Evolutionary conservation across 2,329 filamentous ascomycete species (phyloP).

Genomic region (Aspergillus novoparasiticus): DNA sequence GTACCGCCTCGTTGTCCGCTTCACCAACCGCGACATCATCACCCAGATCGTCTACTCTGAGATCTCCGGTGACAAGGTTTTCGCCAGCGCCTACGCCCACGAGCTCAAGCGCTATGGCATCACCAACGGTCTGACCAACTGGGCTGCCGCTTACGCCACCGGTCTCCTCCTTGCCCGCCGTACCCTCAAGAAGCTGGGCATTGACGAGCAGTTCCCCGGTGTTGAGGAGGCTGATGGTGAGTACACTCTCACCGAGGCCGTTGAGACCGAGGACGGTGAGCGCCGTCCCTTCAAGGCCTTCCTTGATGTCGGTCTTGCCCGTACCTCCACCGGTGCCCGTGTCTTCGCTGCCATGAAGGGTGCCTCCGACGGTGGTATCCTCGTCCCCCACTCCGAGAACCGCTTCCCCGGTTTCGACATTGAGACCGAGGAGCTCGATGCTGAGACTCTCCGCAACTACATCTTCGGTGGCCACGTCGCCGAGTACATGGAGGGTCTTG

Average conservation of each 20-base stretch:
- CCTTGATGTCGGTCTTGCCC: slow-evolving; percentile 96
- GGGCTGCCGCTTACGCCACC: slow-evolving; percentile 94
- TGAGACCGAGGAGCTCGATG: slow-evolving; percentile 95
- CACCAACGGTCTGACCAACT: slow-evolving; percentile 99
- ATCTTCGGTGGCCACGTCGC: slow-evolving; percentile 98
- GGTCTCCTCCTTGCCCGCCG: slow-evolving; percentile 97
- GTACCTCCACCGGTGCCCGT: slow-evolving; percentile 97
- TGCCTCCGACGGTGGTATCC: slow-evolving; percentile 95
- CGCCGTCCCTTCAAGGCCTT: slow-evolving; percentile 99
- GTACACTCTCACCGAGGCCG: slow-evolving; percentile 92
- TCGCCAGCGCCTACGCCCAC: slow-evolving; percentile 89
- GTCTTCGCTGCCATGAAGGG: slow-evolving; percentile 99
- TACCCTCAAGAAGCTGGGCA: slow-evolving; percentile 92
- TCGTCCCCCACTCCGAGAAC: slow-evolving; percentile 98
- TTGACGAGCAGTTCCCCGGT: slow-evolving; percentile 90
- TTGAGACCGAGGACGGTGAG: slow-evolving; percentile 80
- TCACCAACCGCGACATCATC: slow-evolving; percentile 99
- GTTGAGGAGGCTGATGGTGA: slow-evolving; percentile 97
- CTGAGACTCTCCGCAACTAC: slow-evolving; percentile 97
- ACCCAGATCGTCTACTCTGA: slow-evolving; percentile 96
- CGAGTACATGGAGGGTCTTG: slow-evolving; percentile 99
- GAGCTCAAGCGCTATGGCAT: slow-evolving; percentile 98
- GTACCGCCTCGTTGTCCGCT: slow-evolving; percentile 98
- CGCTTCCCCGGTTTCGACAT: slow-evolving; percentile 99
- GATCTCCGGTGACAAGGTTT: slow-evolving; percentile 97